Conservation (phyloP, 2,329 filamentous ascomycete genomes). For the Fusarium goolgardi region DNA sequence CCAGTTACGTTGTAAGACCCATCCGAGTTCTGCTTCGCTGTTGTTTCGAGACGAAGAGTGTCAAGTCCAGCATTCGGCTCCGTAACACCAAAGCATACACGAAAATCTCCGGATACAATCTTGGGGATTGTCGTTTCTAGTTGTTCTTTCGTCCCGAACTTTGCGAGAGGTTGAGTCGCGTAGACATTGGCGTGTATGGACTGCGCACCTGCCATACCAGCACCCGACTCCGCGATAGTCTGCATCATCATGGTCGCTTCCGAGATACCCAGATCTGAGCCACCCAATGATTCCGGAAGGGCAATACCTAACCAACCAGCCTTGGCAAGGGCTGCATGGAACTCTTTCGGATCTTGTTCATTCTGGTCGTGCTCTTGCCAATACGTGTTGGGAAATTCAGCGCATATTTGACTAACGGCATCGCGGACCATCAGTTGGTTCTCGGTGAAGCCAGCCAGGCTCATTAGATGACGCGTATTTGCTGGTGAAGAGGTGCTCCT, state of each 20-base stretch:
- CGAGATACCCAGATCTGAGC: constrained; percentile 79
- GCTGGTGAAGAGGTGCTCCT: constrained; percentile 53
- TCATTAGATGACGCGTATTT: constrained; percentile 66
- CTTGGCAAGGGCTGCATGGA: constrained; percentile 78
- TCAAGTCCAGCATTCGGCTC: constrained; percentile 85
- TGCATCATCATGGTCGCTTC: constrained; percentile 92
- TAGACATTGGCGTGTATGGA: constrained; percentile 76
- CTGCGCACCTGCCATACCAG: constrained; percentile 79
- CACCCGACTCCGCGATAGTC: constrained; percentile 80
- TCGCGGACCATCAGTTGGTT: constrained; percentile 79
- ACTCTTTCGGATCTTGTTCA: constrained; percentile 77
- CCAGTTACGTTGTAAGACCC: constrained; percentile 76
- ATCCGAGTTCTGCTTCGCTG: constrained; percentile 65
- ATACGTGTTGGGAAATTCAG: constrained; percentile 78
- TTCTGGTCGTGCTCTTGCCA: constrained; percentile 80
- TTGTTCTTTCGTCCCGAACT: constrained; percentile 76
- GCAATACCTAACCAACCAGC: constrained; percentile 87
- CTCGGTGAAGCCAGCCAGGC: constrained; percentile 76
- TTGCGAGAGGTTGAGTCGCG: constrained; percentile 79
- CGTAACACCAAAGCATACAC: constrained; percentile 86
- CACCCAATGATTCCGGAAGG: constrained; percentile 78
- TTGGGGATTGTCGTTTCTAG: constrained; percentile 72
- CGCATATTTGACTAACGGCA: constrained; percentile 74
- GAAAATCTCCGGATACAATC: constrained; percentile 76
- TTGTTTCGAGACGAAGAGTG: constrained; percentile 76